Percentiles rank a stretch among this genome's conserved stretches.
These are phyloP conservation scores for Fusarium veterinarium DNA, from an alignment of 2,329 filamentous ascomycete genomes.

Conservation along the genomic window DNA sequence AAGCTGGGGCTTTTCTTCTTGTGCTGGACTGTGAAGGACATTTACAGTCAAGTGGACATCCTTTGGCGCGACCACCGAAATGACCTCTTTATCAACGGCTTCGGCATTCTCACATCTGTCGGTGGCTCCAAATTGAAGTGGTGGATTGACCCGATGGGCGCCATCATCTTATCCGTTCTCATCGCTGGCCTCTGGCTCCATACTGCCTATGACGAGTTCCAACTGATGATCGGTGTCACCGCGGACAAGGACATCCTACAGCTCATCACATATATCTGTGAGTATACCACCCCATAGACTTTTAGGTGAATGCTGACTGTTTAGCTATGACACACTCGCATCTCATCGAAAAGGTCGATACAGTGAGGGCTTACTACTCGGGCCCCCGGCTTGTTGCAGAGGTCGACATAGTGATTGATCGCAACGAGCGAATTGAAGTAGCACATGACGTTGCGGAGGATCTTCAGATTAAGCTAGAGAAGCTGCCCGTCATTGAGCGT, in stretches of 20 bases:
- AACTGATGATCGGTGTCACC: slow-evolving; percentile 89
- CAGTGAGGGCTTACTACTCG: slow-evolving; percentile 91
- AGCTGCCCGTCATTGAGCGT: slow-evolving; percentile 88
- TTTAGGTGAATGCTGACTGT: background rate
- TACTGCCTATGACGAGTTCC: slow-evolving; percentile 89
- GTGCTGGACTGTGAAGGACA: slow-evolving; percentile 90
- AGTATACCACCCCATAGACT: slow-evolving; percentile 49
- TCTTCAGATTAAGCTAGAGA: slow-evolving; percentile 93
- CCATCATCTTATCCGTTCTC: slow-evolving; percentile 82
- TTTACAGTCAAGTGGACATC: slow-evolving; percentile 91
- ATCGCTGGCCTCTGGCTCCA: slow-evolving; percentile 85
- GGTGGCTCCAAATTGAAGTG: slow-evolving; percentile 87
- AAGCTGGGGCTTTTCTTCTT: slow-evolving; percentile 89
- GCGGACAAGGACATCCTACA: slow-evolving; percentile 88
- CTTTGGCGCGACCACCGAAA: slow-evolving; percentile 98
- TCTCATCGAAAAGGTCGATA: slow-evolving; percentile 69
- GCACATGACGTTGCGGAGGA: slow-evolving; percentile 96
- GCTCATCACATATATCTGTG: slow-evolving; percentile 89
- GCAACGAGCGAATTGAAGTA: slow-evolving; percentile 74
- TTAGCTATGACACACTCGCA: background rate
- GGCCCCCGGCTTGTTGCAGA: slow-evolving; percentile 92
- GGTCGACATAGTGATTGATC: slow-evolving; percentile 95
- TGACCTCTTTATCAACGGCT: slow-evolving; percentile 95
- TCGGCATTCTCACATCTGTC: slow-evolving; percentile 89
- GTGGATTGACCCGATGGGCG: slow-evolving; percentile 96